Conservation (phyloP, 352 stramenopile species). For the Phytophthora foliorum region DNA sequence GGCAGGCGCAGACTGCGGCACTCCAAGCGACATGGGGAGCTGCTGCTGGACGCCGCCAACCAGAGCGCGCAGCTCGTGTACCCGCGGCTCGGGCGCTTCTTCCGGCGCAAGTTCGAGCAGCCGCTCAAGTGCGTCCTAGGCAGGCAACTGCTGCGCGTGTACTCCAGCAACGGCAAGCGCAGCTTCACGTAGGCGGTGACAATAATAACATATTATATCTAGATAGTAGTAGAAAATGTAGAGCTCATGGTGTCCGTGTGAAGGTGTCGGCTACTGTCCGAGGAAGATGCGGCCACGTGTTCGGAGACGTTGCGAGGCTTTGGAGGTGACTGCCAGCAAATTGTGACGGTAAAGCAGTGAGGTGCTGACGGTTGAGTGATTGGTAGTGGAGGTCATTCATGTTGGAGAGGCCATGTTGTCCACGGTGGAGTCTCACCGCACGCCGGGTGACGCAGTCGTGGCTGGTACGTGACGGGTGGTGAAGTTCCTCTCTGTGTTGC, state of each 20-base stretch:
- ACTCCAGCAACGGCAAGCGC: slow-evolving; percentile 52
- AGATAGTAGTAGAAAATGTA: not conserved
- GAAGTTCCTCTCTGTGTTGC: not conserved
- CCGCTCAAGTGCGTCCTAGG: slow-evolving; percentile 58
- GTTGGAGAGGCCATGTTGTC: slow-evolving; percentile 36
- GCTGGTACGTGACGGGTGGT: slow-evolving; percentile 24
- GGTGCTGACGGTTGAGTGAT: slow-evolving; percentile 1
- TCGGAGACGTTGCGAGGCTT: slow-evolving; percentile 37
- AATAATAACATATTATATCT: not conserved
- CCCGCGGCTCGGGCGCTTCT: slow-evolving; percentile 46
- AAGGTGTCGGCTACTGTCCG: slow-evolving; percentile 40
- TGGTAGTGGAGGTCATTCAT: slow-evolving; percentile 45
- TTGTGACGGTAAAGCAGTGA: not conserved
- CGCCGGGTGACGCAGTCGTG: slow-evolving; percentile 16
- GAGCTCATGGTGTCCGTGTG: not conserved
- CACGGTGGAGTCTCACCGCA: not conserved
- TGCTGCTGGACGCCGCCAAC: slow-evolving; percentile 36
- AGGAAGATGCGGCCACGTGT: slow-evolving; percentile 41
- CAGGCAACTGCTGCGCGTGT: slow-evolving; percentile 53
- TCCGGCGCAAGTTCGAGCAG: slow-evolving; percentile 61
- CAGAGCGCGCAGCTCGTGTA: slow-evolving; percentile 61
- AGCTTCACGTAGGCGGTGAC: slow-evolving; percentile 47
- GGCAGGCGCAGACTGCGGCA: slow-evolving; percentile 29
- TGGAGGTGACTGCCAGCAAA: slow-evolving; percentile 29
- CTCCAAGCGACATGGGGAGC: slow-evolving; percentile 53